Evolutionary conservation across 106 monocot genomes (phyloP).

Genomic region (Agapanthus africanus): DNA sequence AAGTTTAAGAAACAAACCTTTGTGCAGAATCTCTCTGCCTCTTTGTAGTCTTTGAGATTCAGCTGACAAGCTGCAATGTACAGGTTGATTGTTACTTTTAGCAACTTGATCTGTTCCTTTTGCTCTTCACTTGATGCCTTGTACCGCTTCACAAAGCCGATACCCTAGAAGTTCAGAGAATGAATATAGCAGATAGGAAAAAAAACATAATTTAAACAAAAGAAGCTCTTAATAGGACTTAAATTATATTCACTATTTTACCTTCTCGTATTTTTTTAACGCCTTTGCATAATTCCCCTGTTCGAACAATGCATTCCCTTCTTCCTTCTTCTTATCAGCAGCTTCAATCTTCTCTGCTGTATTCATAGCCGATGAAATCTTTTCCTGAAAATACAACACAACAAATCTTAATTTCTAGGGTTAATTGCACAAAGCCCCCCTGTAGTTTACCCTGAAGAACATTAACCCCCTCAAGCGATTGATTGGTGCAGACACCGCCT

Average conservation of each 20-base stretch:
- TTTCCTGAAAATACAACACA: slow-evolving; percentile 31
- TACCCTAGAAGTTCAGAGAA: no score
- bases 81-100: neutral
- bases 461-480: no score
- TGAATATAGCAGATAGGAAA: no score
- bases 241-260: no score
- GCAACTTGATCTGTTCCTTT: neutral
- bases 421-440: no score
- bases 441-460: no score
- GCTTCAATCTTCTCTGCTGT: slow-evolving; percentile 73
- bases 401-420: neutral
- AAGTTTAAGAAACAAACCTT: neutral
- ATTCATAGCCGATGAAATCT: slow-evolving; percentile 74
- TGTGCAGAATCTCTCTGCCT: neutral
- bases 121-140: neutral
- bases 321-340: slow-evolving; percentile 69
- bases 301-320: slow-evolving; percentile 65
- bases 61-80: neutral
- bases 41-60: neutral
- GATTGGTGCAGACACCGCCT: no score
- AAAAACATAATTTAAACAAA: no score
- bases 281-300: slow-evolving; percentile 57
- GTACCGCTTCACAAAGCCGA: slow-evolving; percentile 49
- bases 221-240: no score
- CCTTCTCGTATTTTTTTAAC: slow-evolving; percentile 76